Evolutionary conservation across 2,329 filamentous ascomycete genomes (phyloP), one percentile per base, ranked within the genome.

Genomic region (Lachnellula arida): DNA sequence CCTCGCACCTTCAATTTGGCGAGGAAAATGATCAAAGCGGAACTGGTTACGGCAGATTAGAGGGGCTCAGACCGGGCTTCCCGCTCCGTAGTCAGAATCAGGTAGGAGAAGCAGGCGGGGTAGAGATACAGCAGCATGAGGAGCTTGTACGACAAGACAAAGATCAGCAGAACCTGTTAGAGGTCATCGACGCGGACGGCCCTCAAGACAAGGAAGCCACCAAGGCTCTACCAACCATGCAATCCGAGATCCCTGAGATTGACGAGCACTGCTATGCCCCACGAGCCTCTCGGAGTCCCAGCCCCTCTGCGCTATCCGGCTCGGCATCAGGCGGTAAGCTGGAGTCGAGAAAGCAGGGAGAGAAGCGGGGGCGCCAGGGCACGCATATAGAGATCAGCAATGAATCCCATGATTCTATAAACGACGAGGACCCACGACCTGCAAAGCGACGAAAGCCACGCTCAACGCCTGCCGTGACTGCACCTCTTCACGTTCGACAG

Each of bases 401-500:
- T 48, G 51, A 59, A 51, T 55, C 42, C 39, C 12, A 59, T 39
- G 15, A 56, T 54, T 60, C 51, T 44, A n/a, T 35, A 14, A 49
- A 59, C 25, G 42, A 57, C 28, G 35, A 55, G 43, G 56, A 55
- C 51, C 54, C 49, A 59, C 47, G 50, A 54, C 52, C 43, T 59
- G 39, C 55, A 58, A 61, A 60, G 54, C 49, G 46, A 55, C 52
- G 48, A 59, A 61, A 59, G 59, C 56, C 32, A 57, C 48, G 48
- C 22, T 19, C 15, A 51, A 22, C 3, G 17, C 32, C 34, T 40
- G 34, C 48, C 12, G 19, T 28, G 19, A 51, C 48, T 51, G 14
- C 32, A 23, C 14, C 35, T 42, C 5, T 49, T 39, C 9, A 40
- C 23, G 7, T 55, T 48, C 5, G 25, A 55, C 42, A 40, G 47